Evolutionary conservation across 1,284 basidiomycete genomes (phyloP).

Genomic region (Irpex sp.): DNA sequence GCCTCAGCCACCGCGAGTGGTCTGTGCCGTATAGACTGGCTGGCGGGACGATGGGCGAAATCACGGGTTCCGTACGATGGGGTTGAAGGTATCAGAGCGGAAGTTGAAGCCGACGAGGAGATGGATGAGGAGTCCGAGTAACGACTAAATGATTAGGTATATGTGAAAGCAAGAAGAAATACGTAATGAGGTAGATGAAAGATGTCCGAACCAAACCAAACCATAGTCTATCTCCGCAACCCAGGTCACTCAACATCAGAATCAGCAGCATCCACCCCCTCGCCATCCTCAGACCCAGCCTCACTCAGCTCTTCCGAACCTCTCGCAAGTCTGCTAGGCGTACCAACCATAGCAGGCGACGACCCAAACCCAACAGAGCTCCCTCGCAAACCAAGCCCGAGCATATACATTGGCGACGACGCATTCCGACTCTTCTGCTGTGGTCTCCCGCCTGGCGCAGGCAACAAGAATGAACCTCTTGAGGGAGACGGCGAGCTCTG

Average conservation of each 20-base stretch:
- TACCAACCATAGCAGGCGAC: slow-evolving; percentile 3
- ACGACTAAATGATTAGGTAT: not conserved
- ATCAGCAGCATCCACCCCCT: slow-evolving; percentile 8
- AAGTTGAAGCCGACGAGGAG: slow-evolving; percentile 27
- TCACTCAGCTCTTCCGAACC: slow-evolving; percentile 2
- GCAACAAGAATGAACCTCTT: slow-evolving; percentile 6
- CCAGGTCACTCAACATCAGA: slow-evolving; percentile 21
- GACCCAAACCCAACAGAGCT: slow-evolving; percentile 23
- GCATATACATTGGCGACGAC: slow-evolving; percentile 53
- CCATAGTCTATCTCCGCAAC: not conserved
- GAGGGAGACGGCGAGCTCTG: slow-evolving; percentile 10
- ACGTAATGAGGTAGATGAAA: not conserved
- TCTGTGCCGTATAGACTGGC: slow-evolving; percentile 75
- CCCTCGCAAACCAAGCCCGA: slow-evolving; percentile 44
- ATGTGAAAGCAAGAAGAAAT: not conserved
- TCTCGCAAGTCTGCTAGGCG: slow-evolving; percentile 8
- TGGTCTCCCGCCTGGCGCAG: slow-evolving; percentile 16
- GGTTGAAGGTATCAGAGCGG: slow-evolving; percentile 36
- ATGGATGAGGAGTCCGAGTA: slow-evolving; percentile 27
- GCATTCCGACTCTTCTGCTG: slow-evolving; percentile 37
- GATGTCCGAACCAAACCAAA: not conserved
- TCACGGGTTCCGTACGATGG: slow-evolving; percentile 58
- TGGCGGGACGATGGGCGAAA: slow-evolving; percentile 62
- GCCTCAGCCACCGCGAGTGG: slow-evolving; percentile 81
- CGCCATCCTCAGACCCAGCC: slow-evolving; percentile 1